Conservation (phyloP, 148 eudicot genomes). For the Polygonum maritimum region DNA sequence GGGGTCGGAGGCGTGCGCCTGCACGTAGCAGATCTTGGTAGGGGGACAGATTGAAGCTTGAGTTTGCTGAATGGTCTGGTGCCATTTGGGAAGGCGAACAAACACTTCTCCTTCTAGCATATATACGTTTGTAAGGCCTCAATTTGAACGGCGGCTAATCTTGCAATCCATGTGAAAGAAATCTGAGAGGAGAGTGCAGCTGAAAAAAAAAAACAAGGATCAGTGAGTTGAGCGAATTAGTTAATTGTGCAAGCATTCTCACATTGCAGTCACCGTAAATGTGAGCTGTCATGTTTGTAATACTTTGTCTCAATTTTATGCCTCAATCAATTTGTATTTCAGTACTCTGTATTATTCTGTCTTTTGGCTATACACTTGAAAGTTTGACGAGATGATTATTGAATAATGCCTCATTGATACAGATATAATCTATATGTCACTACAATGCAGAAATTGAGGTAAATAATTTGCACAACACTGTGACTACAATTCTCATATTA, state of each 20-base stretch:
- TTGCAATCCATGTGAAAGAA: no score
- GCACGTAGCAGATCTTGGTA: constrained; percentile 37
- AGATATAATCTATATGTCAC: background rate
- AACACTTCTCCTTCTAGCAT: no score
- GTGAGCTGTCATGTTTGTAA: constrained; percentile 64
- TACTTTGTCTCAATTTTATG: background rate
- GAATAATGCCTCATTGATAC: background rate
- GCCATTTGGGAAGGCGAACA: background rate
- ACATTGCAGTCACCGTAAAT: constrained; percentile 38
- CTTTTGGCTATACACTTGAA: no score
- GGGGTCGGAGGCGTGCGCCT: constrained; percentile 36
- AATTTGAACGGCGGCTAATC: no score
- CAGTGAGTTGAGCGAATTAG: background rate
- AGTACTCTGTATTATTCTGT: background rate
- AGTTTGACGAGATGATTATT: background rate
- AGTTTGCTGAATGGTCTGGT: background rate
- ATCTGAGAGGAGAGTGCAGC: no score
- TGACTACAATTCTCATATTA: constrained; percentile 4
- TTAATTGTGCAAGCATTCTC: background rate
- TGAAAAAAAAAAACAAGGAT: no score
- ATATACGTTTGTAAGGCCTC: no score
- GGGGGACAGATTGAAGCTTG: background rate
- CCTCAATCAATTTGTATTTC: background rate
- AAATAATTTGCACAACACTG: background rate
- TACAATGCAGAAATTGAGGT: background rate